These are phyloP conservation scores for Zea luxurians DNA, from an alignment of 176 grass and related monocot genomes.

Conservation along the genomic window DNA sequence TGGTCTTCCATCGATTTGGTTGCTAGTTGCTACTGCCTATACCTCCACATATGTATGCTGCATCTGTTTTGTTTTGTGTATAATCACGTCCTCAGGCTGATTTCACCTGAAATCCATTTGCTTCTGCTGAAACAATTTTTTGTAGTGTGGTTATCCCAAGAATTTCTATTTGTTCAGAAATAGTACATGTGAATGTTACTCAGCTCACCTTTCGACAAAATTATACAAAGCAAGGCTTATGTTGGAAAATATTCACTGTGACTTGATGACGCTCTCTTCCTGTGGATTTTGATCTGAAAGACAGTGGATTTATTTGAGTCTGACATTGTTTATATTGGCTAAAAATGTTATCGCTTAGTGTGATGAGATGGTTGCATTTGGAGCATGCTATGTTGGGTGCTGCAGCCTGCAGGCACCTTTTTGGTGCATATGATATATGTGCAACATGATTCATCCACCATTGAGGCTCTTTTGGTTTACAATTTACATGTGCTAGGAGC, in stretches of 20 bases:
- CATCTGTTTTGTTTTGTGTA: background rate
- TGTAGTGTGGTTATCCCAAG: background rate
- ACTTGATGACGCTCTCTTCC: background rate
- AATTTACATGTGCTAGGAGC: background rate
- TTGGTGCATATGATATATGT: constrained; percentile 21
- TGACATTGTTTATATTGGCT: constrained; percentile 2
- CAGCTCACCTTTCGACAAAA: background rate
- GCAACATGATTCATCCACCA: background rate
- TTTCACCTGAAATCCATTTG: background rate
- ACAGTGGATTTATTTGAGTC: background rate
- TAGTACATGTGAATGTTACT: constrained; percentile 7
- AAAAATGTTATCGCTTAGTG: constrained; percentile 8
- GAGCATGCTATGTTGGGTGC: constrained; percentile 35
- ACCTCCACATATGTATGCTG: background rate
- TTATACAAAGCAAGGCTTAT: background rate
- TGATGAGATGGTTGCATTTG: constrained; percentile 4
- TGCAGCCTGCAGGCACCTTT: background rate
- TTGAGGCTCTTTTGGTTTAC: constrained; percentile 20
- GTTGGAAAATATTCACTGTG: background rate
- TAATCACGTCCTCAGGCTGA: background rate
- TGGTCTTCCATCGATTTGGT: background rate
- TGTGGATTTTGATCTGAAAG: constrained; percentile 13
- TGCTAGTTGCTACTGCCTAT: background rate
- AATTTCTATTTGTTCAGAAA: background rate
- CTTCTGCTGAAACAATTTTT: background rate